phyloP scores from a whole-genome alignment of 257 asterid species.

The Gentiana dahurica region DNA sequence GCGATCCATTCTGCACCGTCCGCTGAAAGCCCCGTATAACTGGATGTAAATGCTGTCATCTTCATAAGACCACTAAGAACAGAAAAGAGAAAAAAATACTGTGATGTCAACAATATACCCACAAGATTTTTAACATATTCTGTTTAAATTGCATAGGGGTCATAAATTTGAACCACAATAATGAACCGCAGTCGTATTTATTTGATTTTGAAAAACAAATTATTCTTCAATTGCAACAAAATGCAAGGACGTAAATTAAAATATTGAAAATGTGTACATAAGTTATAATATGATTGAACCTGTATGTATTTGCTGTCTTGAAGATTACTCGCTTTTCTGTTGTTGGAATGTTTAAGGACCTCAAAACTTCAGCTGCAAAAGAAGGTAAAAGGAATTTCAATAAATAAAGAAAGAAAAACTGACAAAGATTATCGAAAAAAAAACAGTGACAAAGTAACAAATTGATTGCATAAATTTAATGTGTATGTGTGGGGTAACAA shows the following conservation, averaged over 20 bases:
- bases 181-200: background rate
- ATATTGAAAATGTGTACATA: too few species aligned
- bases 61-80: constrained; percentile 19
- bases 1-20: constrained; percentile 24
- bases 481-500: too few species aligned
- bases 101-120: background rate
- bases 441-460: too few species aligned
- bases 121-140: background rate
- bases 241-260: too few species aligned
- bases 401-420: background rate
- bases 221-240: background rate
- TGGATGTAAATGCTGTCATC: constrained; percentile 3
- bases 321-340: constrained; percentile 54
- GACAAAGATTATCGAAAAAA: too few species aligned
- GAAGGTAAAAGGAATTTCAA: background rate
- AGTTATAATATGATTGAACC: constrained; percentile 1
- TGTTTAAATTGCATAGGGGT: background rate
- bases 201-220: too few species aligned
- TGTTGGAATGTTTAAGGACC: constrained; percentile 55
- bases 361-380: constrained; percentile 64
- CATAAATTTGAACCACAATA: background rate
- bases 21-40: constrained; percentile 18
- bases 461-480: too few species aligned
- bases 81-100: background rate
- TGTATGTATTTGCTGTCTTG: constrained; percentile 13